Base-by-base conservation (phyloP, 257 asterid species). In the Gentiana macrophylla region DNA sequence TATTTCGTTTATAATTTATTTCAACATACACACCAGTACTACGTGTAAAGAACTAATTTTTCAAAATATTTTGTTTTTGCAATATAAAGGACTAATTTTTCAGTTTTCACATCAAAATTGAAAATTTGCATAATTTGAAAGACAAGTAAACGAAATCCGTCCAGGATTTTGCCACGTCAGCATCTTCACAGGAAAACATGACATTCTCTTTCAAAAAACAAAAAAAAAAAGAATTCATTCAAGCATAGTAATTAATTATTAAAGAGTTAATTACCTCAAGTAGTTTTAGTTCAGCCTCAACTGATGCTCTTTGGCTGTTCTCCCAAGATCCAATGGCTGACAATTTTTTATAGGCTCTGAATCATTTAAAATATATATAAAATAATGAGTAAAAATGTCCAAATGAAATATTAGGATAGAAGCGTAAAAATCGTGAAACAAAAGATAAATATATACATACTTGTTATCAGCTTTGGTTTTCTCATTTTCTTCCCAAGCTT, bases 401-500 rank as follows among this genome's bases (percentile, higher is more conserved):
- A 57, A 48, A 6, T 50, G 45, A 37, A 48, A 12, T 12, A 12
- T 0, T 9, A 15, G 49, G 44, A 9, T 24, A 41, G 5, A 24
- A 38, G 12, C 9, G 43, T 8, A 50, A 24, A 62, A 8, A 32
- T 2, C 13, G 41, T 12, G 33, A 6, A 59, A 7, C 3, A 37
- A 57, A 2, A 41, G 1, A 24, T 2, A 48, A 5, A 1, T 52
- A 7, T 32, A 11, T 55, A 35, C 32, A 0, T 63, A 83, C 92
- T 75, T 83, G 67, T 75, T 83, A 35, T 75, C 79, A 35, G 78
- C 75, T 70, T 77, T 78, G 1, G 81, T 6, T 72, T 83, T 83
- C 61, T 80, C 83, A 66, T 72, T 77, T 4, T 83, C 92, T 78
- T 83, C 92, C 92, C 92, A 82, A 36, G 92, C 92, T 70, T 76